A percentile compares a stretch with the other conserved stretches of the same genome.
These are phyloP conservation scores for Eucalyptus viminalis DNA, from an alignment of 345 rosid species.

Conservation along the genomic window DNA sequence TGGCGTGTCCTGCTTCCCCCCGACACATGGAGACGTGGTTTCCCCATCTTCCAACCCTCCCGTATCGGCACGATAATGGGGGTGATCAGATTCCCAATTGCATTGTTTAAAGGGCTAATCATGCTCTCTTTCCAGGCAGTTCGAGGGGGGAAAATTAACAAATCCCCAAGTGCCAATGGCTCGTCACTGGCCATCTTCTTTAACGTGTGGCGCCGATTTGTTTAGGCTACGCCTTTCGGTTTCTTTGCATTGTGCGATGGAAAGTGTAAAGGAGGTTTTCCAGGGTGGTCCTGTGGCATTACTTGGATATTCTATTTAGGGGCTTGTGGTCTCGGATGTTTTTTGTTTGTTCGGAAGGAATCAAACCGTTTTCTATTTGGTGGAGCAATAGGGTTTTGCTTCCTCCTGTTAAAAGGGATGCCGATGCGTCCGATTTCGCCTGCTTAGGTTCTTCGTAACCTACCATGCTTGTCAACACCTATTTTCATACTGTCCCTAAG, in stretches of 20 bases:
- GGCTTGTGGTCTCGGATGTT: not conserved
- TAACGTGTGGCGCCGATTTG: not conserved
- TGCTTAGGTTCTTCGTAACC: not conserved
- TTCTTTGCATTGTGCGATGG: not conserved
- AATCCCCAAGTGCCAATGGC: not conserved
- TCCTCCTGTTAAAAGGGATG: not conserved
- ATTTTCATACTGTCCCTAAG: not conserved
- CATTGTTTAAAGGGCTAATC: not conserved
- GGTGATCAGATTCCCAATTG: not conserved
- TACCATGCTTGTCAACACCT: not conserved
- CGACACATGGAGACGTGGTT: slow-evolving; percentile 31
- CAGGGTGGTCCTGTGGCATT: not conserved
- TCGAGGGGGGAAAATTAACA: not conserved
- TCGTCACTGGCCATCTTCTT: not conserved
- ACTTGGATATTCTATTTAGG: not conserved
- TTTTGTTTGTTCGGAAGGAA: not conserved
- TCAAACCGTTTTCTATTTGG: not conserved
- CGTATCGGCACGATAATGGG: not conserved
- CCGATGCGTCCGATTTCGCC: not conserved
- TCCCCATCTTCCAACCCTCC: slow-evolving; percentile 42
- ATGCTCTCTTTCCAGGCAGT: not conserved
- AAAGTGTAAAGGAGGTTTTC: not conserved
- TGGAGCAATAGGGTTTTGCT: not conserved
- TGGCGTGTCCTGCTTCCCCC: slow-evolving; percentile 32
- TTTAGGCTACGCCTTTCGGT: not conserved